phyloP scores from a whole-genome alignment of 2,329 filamentous ascomycete species.

The Ophiostoma quercus region DNA sequence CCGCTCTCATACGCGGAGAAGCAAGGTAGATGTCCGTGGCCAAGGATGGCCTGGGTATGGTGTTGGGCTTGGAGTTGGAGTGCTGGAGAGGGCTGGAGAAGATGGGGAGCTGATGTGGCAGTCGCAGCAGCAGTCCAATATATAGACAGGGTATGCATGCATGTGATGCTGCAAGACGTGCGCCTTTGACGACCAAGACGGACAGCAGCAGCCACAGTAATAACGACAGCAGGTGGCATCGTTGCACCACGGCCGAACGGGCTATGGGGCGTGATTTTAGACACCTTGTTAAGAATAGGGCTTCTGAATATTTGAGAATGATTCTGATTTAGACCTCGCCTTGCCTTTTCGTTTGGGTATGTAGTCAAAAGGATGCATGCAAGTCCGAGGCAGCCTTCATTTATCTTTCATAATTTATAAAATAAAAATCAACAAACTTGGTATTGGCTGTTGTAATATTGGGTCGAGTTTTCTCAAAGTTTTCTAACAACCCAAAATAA shows the following conservation, averaged over 20 bases:
- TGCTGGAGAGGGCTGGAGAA: background rate
- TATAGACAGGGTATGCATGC: background rate
- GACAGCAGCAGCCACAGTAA: background rate
- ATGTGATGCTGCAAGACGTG: slow-evolving; percentile 8
- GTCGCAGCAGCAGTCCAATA: background rate
- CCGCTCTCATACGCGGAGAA: background rate
- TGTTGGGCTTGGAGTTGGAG: background rate
- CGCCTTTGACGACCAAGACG: background rate
- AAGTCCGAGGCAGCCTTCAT: no score
- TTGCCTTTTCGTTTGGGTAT: no score
- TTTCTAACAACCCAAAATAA: no score
- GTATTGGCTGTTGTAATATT: no score
- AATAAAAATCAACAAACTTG: no score
- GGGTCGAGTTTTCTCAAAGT: no score
- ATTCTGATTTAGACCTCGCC: background rate
- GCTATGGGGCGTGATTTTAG: background rate
- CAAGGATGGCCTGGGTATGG: background rate
- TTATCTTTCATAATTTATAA: no score
- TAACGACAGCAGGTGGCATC: slow-evolving; percentile 3
- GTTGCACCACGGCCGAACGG: slow-evolving; percentile 24
- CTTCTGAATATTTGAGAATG: background rate
- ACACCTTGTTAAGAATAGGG: background rate
- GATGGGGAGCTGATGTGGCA: background rate
- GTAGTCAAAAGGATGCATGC: no score
- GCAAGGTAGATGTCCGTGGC: slow-evolving; percentile 1